Percentiles rank a stretch among this genome's conserved stretches.
Conservation (phyloP, 805 yeast species). For the Ogataea sp. region DNA sequence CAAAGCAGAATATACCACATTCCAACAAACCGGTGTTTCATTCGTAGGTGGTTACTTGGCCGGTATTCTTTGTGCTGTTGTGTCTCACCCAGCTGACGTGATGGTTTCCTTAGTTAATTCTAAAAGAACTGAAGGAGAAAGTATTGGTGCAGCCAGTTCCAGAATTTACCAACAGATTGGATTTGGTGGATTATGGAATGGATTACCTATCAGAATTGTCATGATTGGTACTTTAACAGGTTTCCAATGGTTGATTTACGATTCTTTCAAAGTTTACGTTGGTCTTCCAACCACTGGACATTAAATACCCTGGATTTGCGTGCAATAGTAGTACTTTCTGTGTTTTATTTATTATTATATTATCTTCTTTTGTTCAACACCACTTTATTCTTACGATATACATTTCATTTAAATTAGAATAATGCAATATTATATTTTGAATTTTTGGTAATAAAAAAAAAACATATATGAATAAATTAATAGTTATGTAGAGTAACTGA, state of each 20-base stretch:
- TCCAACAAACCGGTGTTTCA: conserved; percentile 89
- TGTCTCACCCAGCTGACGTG: conserved; percentile 98
- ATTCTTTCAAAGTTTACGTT: conserved; percentile 87
- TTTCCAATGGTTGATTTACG: conserved; percentile 94
- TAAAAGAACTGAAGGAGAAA: conserved; percentile 57
- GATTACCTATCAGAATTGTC: conserved; percentile 85
- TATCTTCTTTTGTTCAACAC: not conserved
- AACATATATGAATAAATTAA: too few relatives aligned
- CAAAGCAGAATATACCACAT: conserved; percentile 58
- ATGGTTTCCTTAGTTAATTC: conserved; percentile 91
- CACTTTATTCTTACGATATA: not conserved
- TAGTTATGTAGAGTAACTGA: too few relatives aligned
- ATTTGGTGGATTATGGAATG: conserved; percentile 89
- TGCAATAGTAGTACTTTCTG: too few relatives aligned
- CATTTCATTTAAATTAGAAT: not conserved
- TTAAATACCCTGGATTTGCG: conserved; percentile 4
- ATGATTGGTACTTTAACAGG: conserved; percentile 98
- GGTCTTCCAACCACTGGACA: conserved; percentile 92
- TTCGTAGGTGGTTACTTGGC: conserved; percentile 96
- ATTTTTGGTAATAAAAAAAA: too few relatives aligned
- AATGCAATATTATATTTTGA: not conserved
- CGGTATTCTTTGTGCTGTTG: conserved; percentile 92
- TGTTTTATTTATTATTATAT: not conserved
- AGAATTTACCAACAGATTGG: conserved; percentile 83
- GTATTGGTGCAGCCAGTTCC: conserved; percentile 54